phyloP scores from a whole-genome alignment of 2,329 filamentous ascomycete genomes.

The Xylariaceae sp. region DNA sequence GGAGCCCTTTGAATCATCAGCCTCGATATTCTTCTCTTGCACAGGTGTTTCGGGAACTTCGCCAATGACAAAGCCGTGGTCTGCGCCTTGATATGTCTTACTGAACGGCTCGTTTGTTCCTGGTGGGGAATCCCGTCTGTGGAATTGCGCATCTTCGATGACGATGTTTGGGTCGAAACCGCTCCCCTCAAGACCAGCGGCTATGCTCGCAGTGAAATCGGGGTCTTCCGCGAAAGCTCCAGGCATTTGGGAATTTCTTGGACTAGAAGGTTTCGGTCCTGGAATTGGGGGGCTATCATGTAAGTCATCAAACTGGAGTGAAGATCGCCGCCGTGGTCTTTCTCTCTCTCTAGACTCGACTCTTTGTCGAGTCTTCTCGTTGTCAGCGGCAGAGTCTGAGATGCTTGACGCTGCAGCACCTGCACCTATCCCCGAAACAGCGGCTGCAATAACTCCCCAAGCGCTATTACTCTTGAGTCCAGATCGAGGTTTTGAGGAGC shows the following conservation, averaged over 20 bases:
- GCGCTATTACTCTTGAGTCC: conserved; percentile 36
- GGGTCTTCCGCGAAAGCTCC: conserved; percentile 64
- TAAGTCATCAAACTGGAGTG: conserved; percentile 32
- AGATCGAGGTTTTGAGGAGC: conserved; percentile 23
- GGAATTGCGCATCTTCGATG: conserved; percentile 61
- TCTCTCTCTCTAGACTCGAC: conserved; percentile 15
- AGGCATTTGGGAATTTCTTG: conserved; percentile 50
- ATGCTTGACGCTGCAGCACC: conserved; percentile 27
- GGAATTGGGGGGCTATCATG: conserved; percentile 45
- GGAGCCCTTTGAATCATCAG: conserved; percentile 18
- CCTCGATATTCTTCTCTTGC: conserved; percentile 26
- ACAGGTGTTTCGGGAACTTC: conserved; percentile 40
- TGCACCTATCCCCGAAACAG: conserved; percentile 39
- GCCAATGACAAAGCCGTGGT: conserved; percentile 42
- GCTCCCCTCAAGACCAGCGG: conserved; percentile 63
- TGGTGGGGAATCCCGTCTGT: conserved; percentile 59
- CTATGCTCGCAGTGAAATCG: conserved; percentile 65
- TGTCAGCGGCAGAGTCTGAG: conserved; percentile 10
- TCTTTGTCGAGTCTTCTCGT: conserved; percentile 10
- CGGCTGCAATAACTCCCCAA: conserved; percentile 51
- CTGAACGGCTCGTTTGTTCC: conserved; percentile 53
- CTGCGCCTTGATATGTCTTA: conserved; percentile 32
- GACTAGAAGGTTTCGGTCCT: conserved; percentile 53
- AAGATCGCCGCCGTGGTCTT: conserved; percentile 27
- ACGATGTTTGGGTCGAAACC: conserved; percentile 70